Evolutionary conservation across 2,329 filamentous ascomycete genomes (phyloP).

Genomic region (Huntiella abstrusa): DNA sequence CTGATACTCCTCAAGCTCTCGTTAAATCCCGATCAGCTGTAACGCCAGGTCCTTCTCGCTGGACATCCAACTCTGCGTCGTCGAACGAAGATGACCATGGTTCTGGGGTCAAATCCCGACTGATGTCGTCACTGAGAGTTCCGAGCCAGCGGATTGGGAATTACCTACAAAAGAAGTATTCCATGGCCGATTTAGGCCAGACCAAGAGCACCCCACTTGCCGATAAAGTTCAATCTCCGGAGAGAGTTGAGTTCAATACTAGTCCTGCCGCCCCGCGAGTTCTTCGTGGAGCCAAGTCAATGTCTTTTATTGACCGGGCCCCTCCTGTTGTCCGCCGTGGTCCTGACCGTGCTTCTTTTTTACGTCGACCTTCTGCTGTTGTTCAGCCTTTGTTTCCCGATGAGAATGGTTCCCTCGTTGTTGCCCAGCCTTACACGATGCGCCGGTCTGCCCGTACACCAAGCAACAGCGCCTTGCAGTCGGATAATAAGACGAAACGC

Average conservation of each 20-base stretch:
- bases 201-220: background rate
- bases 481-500: background rate
- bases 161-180: background rate
- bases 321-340: conserved; percentile 1
- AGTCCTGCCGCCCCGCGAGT: background rate
- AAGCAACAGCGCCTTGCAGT: conserved; percentile 3
- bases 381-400: conserved; percentile 5
- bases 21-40: background rate
- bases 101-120: background rate
- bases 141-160: too few species aligned
- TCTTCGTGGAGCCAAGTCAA: conserved; percentile 9
- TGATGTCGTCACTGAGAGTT: too few species aligned
- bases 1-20: background rate
- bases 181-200: conserved; percentile 5
- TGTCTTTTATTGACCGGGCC: conserved; percentile 10
- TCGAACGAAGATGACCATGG: background rate
- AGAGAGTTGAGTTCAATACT: background rate
- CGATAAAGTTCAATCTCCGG: background rate
- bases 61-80: background rate
- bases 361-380: conserved; percentile 2
- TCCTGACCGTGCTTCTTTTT: conserved; percentile 4
- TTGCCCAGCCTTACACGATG: conserved; percentile 6
- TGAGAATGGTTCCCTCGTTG: background rate
- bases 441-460: conserved; percentile 5
- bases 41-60: background rate